A percentile compares a stretch with the other conserved stretches of the same genome.
phyloP scores from a whole-genome alignment of 1,284 basidiomycete genomes.

The Moesziomyces antarcticus region DNA sequence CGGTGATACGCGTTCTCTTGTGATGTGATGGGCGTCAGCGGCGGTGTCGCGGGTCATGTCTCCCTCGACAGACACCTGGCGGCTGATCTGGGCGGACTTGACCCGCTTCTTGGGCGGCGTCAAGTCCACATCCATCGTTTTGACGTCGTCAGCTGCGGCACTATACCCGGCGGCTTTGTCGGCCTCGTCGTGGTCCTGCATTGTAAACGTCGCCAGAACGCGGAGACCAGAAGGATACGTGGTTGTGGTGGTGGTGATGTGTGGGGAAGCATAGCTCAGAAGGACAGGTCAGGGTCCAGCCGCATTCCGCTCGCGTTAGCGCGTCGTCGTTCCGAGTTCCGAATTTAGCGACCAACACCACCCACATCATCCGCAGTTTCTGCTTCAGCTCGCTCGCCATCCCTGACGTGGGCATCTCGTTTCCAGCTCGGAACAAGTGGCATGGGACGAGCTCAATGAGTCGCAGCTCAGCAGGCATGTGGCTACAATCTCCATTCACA shows the following conservation, averaged over 20 bases:
- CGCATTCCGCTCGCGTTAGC: neutral
- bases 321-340: constrained; percentile 12
- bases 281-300: constrained; percentile 30
- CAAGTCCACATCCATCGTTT: constrained; percentile 12
- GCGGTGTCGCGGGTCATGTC: neutral
- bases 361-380: no score
- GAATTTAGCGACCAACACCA: constrained; percentile 4
- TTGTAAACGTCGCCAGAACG: neutral
- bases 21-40: neutral
- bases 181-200: neutral
- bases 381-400: no score
- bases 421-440: no score
- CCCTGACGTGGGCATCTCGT: no score
- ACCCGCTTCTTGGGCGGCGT: constrained; percentile 27
- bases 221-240: no score
- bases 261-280: no score
- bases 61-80: constrained; percentile 5
- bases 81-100: constrained; percentile 19
- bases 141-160: neutral
- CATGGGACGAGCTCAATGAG: no score
- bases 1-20: no score
- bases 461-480: no score
- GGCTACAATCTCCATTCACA: no score
- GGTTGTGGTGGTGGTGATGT: no score
- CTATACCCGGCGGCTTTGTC: neutral